Percentiles rank a stretch among this genome's conserved stretches.
phyloP scores from a whole-genome alignment of 2,329 filamentous ascomycete species.

The Fusarium pseudonygamai region DNA sequence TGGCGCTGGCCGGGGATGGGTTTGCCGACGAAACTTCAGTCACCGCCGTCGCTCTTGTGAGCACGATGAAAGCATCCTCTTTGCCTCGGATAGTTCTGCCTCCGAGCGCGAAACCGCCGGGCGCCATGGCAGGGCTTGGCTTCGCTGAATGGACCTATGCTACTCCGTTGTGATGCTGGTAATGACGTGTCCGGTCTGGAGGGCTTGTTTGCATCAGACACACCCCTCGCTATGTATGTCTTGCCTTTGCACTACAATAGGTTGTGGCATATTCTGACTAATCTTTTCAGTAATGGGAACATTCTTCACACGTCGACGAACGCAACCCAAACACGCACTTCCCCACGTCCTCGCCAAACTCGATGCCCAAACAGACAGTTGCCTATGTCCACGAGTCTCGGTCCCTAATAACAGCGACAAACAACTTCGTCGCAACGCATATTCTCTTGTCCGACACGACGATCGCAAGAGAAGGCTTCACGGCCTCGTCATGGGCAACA shows the following conservation, averaged over 20 bases:
- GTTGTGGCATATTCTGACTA: background rate
- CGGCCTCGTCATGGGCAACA: background rate
- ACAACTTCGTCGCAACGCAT: fast-evolving
- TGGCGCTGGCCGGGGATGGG: background rate
- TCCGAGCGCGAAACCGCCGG: too few relatives aligned
- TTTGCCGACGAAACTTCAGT: background rate
- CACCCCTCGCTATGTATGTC: background rate
- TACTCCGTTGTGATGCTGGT: background rate
- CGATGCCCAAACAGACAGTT: background rate
- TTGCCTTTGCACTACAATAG: background rate
- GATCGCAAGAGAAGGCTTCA: too few relatives aligned
- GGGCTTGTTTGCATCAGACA: background rate
- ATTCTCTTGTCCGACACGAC: background rate
- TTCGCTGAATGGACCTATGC: fast-evolving
- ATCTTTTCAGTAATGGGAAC: background rate
- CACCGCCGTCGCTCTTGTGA: fast-evolving
- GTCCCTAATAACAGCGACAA: background rate
- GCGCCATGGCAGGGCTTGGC: fast-evolving
- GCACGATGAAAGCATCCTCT: background rate
- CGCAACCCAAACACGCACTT: background rate
- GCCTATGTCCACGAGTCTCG: background rate
- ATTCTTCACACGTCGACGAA: background rate
- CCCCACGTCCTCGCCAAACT: background rate
- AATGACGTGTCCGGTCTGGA: background rate
- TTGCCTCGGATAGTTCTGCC: too few relatives aligned